These are phyloP conservation scores for Tephrocybe sp. DNA, from an alignment of 768 basidiomycete genomes.

Conservation along the genomic window DNA sequence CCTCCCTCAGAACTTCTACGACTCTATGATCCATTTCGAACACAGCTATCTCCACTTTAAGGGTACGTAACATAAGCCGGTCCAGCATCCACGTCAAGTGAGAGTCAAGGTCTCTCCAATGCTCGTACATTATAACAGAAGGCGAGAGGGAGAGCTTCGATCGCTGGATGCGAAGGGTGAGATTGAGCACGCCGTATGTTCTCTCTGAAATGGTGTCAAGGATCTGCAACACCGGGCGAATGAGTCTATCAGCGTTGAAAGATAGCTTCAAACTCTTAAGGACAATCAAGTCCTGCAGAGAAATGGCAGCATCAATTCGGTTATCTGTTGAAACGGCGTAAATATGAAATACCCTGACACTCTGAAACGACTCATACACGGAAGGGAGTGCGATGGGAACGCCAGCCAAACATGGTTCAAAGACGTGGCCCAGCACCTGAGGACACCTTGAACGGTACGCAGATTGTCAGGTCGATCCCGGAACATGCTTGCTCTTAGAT, in stretches of 20 bases:
- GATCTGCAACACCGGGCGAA: not conserved
- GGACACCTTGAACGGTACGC: not conserved
- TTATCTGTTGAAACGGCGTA: not conserved
- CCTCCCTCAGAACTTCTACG: not conserved
- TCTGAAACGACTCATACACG: not conserved
- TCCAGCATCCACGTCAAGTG: not conserved
- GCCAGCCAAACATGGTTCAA: not conserved
- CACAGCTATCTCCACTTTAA: not conserved
- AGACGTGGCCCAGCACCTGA: not conserved
- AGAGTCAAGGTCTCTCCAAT: not conserved
- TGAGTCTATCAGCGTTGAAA: conserved; percentile 1
- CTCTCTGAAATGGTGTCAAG: not conserved
- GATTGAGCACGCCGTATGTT: not conserved
- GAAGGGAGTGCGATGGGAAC: conserved; percentile 2
- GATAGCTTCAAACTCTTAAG: not conserved
- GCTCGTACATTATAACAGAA: not conserved
- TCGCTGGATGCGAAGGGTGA: not conserved
- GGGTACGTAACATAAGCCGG: not conserved
- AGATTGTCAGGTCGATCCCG: conserved; percentile 2
- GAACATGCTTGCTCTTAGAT: not conserved
- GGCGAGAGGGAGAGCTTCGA: not conserved
- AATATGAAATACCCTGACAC: not conserved
- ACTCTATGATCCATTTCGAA: not conserved
- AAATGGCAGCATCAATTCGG: not conserved
- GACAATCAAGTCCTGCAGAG: not conserved